Conservation (phyloP, 2,329 filamentous ascomycete genomes). For the Allantophomopsis lycopodina region DNA sequence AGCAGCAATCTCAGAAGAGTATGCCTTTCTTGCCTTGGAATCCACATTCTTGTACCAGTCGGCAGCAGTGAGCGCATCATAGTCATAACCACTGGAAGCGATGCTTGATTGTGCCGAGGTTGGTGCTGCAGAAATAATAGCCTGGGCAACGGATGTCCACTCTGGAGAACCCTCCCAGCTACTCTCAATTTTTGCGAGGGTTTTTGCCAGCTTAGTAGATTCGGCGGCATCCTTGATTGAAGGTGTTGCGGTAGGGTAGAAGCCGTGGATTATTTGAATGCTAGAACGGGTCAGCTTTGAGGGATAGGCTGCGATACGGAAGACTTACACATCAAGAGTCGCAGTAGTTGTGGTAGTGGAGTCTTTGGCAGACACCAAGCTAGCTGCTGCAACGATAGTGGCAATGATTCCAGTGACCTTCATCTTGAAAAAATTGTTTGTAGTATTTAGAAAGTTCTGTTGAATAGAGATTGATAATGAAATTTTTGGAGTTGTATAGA, state of each 20-base stretch:
- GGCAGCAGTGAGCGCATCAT: slow-evolving; percentile 4
- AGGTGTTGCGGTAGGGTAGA: slow-evolving; percentile 7
- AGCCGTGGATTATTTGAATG: slow-evolving; percentile 7
- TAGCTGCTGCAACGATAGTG: neutral
- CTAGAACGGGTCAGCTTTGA: slow-evolving; percentile 1
- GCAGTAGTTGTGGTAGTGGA: neutral
- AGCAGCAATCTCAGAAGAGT: slow-evolving; percentile 4
- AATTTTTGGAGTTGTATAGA: too few species aligned
- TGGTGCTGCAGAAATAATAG: slow-evolving; percentile 10
- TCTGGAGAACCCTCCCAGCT: slow-evolving; percentile 6
- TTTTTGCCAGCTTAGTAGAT: slow-evolving; percentile 10
- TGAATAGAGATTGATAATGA: too few species aligned
- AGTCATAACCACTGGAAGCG: slow-evolving; percentile 4
- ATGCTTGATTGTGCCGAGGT: slow-evolving; percentile 4
- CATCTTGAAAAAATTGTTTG: neutral
- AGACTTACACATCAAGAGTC: neutral
- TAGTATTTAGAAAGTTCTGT: too few species aligned
- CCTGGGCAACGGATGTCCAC: slow-evolving; percentile 7
- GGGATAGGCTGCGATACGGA: neutral
- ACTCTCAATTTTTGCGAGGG: slow-evolving; percentile 6
- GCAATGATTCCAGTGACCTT: neutral
- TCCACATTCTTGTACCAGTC: slow-evolving; percentile 12
- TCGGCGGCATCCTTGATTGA: slow-evolving; percentile 4
- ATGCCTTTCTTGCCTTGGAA: slow-evolving; percentile 6
- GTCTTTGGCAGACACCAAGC: neutral